A percentile compares a stretch with the other conserved stretches of the same genome.
phyloP scores from a whole-genome alignment of 768 basidiomycete species.

The Leccinum incarnatum region DNA sequence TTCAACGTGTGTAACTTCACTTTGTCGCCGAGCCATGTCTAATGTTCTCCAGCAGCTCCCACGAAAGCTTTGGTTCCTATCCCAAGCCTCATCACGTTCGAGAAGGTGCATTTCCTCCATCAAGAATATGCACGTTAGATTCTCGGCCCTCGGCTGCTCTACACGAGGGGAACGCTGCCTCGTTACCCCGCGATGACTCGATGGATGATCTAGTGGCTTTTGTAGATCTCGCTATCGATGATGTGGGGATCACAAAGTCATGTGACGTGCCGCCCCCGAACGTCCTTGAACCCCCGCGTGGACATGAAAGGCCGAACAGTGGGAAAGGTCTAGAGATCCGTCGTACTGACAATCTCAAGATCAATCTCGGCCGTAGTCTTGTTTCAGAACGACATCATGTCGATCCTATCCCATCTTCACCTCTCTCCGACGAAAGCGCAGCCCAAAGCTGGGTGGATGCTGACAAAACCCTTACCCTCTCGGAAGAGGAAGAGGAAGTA shows the following conservation, averaged over 20 bases:
- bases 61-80: constrained; percentile 24
- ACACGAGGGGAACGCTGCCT: constrained; percentile 15
- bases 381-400: constrained; percentile 15
- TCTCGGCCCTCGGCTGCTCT: constrained; percentile 15
- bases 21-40: neutral
- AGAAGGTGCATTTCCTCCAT: constrained; percentile 68
- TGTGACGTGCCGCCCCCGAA: constrained; percentile 37
- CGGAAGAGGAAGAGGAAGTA: constrained; percentile 15
- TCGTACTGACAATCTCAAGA: constrained; percentile 21
- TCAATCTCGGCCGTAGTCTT: constrained; percentile 2
- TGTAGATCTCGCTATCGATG: constrained; percentile 38
- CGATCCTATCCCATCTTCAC: constrained; percentile 14
- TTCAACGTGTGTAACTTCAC: constrained; percentile 17
- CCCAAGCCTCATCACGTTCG: constrained; percentile 37
- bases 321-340: constrained; percentile 33
- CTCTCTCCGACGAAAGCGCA: constrained; percentile 20
- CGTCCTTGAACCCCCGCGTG: constrained; percentile 39
- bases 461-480: constrained; percentile 13
- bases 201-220: constrained; percentile 39
- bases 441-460: constrained; percentile 17
- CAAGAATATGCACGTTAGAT: constrained; percentile 30
- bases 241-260: constrained; percentile 35
- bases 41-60: constrained; percentile 10
- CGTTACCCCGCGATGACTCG: constrained; percentile 28
- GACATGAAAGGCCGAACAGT: constrained; percentile 27